Evolutionary conservation across 208 protist genomes (phyloP), one percentile per base, ranked within the genome.

Genomic region (Trypanosoma conorhini): DNA sequence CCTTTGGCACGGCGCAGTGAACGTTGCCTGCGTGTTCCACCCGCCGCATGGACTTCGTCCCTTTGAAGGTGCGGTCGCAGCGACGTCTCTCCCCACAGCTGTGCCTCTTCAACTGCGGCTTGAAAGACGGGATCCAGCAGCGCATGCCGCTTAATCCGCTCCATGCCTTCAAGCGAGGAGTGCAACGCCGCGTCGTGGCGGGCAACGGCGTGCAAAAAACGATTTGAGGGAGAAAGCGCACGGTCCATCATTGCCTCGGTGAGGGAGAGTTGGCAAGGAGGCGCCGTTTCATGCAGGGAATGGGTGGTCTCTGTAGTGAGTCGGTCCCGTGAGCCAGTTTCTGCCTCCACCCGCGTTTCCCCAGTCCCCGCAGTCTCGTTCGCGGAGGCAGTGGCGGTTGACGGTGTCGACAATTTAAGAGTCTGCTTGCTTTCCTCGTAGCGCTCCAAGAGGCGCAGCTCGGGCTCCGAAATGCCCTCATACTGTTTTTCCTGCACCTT

Each of bases 111-210:
- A 46, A 93, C 73, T 13, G 87, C 90, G 22, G 79, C 82, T 63
- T 95, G 90, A 73, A 95, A 95, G 8, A 79, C 55, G 2, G 81
- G 80, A 59, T 93, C 90, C 19, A 95, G 71, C 22, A 95, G 66
- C 1, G 87, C 60, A 30, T 74, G 77, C 9, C 90, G 87, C 52
- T 92, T 92, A 55, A 95, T 90, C 15, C 84, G 77, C 56, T 95
- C 87, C 62, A 95, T 63, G 0, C 33, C 77, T 35, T 87, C 81
- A 30, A 95, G 59, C 0, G 82, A 87, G 17, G 73, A 64, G 12
- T 76, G 72, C 38, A 92, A 35, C 13, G 51, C 56, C 1, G 60
- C 67, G 65, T 93, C 90, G 21, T 73, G 68, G 21, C 75, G 54
- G 22, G 90, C 64, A 21, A 91, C 66, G 7, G 74, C 82, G 56